phyloP scores from a whole-genome alignment of 768 basidiomycete species.

The Scleroderma bovista region DNA sequence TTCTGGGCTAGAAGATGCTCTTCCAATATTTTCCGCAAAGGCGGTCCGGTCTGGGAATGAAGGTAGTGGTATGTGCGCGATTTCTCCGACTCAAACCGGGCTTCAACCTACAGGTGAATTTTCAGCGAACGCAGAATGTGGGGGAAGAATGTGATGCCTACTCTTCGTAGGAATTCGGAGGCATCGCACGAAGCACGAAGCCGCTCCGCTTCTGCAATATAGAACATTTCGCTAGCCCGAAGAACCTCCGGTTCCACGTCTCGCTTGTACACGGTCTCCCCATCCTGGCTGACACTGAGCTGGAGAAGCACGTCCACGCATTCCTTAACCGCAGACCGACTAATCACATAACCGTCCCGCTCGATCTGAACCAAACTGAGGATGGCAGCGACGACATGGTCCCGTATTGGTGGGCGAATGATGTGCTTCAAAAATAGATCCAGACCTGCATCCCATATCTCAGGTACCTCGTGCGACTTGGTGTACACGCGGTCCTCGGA shows the following conservation, averaged over 20 bases:
- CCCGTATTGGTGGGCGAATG: slow-evolving; percentile 74
- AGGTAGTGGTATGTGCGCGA: slow-evolving; percentile 84
- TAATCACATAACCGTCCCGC: slow-evolving; percentile 85
- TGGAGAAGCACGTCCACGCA: slow-evolving; percentile 81
- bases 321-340: slow-evolving; percentile 85
- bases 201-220: slow-evolving; percentile 64
- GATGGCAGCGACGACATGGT: slow-evolving; percentile 76
- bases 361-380: slow-evolving; percentile 86
- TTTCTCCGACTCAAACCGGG: slow-evolving; percentile 76
- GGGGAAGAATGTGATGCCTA: slow-evolving; percentile 33
- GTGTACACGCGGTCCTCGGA: slow-evolving; percentile 87
- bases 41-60: slow-evolving; percentile 61
- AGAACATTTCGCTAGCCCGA: slow-evolving; percentile 72
- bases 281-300: slow-evolving; percentile 47
- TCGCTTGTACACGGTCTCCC: slow-evolving; percentile 66
- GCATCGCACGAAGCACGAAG: slow-evolving; percentile 74
- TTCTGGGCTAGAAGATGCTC: slow-evolving; percentile 73
- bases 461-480: slow-evolving; percentile 64
- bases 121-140: background rate
- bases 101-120: slow-evolving; percentile 56
- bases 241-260: slow-evolving; percentile 84
- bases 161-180: slow-evolving; percentile 74
- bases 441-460: slow-evolving; percentile 77
- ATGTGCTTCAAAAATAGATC: slow-evolving; percentile 80
- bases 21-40: slow-evolving; percentile 73